Percentiles rank a stretch among this genome's conserved stretches.
Evolutionary conservation across 768 basidiomycete genomes (phyloP).

Genomic region (Leccinellum albellum): DNA sequence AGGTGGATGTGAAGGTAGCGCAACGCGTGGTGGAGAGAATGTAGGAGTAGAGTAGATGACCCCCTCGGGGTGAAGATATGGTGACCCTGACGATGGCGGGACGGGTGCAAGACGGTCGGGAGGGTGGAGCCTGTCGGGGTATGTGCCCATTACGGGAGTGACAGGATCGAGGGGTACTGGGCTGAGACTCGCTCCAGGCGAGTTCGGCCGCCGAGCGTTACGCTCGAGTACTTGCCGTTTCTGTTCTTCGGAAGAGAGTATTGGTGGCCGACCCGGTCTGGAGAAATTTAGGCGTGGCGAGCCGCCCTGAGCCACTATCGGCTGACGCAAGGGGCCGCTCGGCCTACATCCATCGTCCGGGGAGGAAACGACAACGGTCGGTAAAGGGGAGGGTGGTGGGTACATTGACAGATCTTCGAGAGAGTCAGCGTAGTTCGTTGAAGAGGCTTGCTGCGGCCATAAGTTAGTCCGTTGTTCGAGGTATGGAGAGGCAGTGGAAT

Average conservation of each 20-base stretch:
- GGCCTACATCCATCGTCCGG: constrained; percentile 26
- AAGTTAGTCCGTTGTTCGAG: constrained; percentile 2
- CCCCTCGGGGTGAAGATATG: constrained; percentile 19
- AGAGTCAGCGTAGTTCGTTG: constrained; percentile 3
- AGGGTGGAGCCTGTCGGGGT: neutral
- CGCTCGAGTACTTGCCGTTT: constrained; percentile 53
- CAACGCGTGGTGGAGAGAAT: constrained; percentile 4
- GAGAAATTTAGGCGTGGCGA: constrained; percentile 56
- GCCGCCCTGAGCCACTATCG: constrained; percentile 33
- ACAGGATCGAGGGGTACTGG: constrained; percentile 11
- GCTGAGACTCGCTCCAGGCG: constrained; percentile 24
- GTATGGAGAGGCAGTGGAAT: neutral
- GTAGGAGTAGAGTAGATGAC: constrained; percentile 13
- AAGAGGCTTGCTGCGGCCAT: constrained; percentile 16
- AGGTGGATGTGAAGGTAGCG: constrained; percentile 33
- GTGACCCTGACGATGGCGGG: neutral
- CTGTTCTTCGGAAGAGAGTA: constrained; percentile 35
- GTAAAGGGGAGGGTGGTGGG: constrained; percentile 32
- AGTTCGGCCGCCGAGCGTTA: constrained; percentile 43
- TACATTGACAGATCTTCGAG: constrained; percentile 14
- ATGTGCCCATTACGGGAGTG: constrained; percentile 22
- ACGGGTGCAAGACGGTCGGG: neutral
- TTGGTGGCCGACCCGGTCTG: constrained; percentile 50
- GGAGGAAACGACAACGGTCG: constrained; percentile 54
- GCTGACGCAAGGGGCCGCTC: constrained; percentile 33